phyloP scores from a whole-genome alignment of 1,284 basidiomycete genomes.

The Laetiporus sulphureus region DNA sequence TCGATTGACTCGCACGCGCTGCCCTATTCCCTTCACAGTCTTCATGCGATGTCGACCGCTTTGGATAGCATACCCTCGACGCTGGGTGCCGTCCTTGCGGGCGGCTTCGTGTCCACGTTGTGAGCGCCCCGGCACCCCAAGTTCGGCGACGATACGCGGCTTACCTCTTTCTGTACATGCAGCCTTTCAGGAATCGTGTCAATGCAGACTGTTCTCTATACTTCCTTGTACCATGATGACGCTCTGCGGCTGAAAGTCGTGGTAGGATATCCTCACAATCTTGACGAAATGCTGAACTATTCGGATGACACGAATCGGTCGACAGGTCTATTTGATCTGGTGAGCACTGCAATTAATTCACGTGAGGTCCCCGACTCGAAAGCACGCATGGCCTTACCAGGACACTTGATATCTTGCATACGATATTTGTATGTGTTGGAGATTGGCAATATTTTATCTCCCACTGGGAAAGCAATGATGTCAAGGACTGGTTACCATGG shows the following conservation, averaged over 20 bases:
- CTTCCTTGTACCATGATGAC: conserved; percentile 13
- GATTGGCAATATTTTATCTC: conserved; percentile 31
- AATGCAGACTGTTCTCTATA: conserved; percentile 17
- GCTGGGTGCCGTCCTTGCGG: conserved; percentile 6
- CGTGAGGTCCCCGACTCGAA: too few species aligned
- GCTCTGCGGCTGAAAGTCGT: conserved; percentile 8
- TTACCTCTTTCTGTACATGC: too few species aligned
- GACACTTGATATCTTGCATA: conserved; percentile 26
- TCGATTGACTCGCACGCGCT: too few species aligned
- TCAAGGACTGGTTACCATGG: conserved; percentile 23
- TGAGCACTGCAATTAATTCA: conserved; percentile 4
- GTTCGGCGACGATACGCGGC: too few species aligned
- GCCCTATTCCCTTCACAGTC: too few species aligned
- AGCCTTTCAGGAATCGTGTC: conserved; percentile 18
- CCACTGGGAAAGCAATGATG: conserved; percentile 17
- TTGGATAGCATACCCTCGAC: neutral
- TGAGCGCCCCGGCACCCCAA: neutral
- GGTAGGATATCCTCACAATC: conserved; percentile 4
- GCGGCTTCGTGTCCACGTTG: conserved; percentile 7
- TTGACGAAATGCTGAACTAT: neutral
- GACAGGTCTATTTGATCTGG: conserved; percentile 15
- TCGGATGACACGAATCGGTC: neutral
- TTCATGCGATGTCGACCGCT: too few species aligned
- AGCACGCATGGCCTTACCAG: too few species aligned
- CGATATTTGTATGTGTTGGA: conserved; percentile 24